A percentile compares a stretch with the other conserved stretches of the same genome.
Evolutionary conservation across 2,329 filamentous ascomycete species (phyloP).

Genomic region (Hypoxylon sp.): DNA sequence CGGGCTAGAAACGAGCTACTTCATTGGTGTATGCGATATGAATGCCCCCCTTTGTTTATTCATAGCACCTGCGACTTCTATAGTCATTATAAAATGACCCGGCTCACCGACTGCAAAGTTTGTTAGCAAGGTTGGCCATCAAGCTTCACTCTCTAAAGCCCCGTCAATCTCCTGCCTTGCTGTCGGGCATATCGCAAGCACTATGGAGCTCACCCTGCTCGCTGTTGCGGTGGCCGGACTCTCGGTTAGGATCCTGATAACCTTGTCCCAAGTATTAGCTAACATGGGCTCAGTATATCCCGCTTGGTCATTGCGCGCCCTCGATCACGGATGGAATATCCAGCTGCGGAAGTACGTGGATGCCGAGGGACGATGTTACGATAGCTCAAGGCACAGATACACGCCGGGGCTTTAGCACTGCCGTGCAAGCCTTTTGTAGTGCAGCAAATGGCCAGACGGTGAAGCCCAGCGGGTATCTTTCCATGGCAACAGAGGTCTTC

Average conservation of each 20-base stretch:
- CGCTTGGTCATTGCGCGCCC: slow-evolving; percentile 25
- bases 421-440: slow-evolving; percentile 50
- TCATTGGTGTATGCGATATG: slow-evolving; percentile 23
- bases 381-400: slow-evolving; percentile 50
- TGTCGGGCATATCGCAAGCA: slow-evolving; percentile 3
- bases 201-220: slow-evolving; percentile 29
- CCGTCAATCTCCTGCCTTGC: background rate
- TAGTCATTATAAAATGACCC: slow-evolving; percentile 4
- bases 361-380: slow-evolving; percentile 49
- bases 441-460: slow-evolving; percentile 46
- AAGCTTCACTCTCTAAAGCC: background rate
- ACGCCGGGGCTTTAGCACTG: slow-evolving; percentile 49
- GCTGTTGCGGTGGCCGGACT: slow-evolving; percentile 20
- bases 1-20: slow-evolving; percentile 13
- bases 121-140: background rate
- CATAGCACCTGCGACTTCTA: background rate
- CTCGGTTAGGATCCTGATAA: slow-evolving; percentile 11
- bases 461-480: slow-evolving; percentile 47
- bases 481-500: slow-evolving; percentile 53
- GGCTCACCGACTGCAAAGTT: background rate
- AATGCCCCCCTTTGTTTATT: background rate
- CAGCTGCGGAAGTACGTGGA: slow-evolving; percentile 49
- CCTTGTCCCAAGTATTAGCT: slow-evolving; percentile 16
- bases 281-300: slow-evolving; percentile 34
- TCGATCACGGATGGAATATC: slow-evolving; percentile 48